Percentiles rank a stretch among this genome's conserved stretches.
Conservation (phyloP, 1,139 yeast genomes). For the Geotrichum cucujoidarum region DNA sequence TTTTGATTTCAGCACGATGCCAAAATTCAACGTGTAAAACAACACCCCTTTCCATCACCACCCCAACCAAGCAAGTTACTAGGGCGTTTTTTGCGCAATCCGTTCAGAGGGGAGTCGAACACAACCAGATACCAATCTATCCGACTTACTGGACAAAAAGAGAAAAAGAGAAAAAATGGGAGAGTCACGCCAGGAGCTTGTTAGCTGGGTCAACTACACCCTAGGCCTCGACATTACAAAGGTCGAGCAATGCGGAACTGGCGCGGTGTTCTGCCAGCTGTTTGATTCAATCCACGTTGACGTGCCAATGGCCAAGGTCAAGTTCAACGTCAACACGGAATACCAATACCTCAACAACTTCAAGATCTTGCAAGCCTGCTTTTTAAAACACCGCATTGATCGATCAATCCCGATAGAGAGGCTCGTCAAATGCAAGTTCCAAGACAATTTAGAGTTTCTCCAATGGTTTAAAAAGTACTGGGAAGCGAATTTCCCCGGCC, state of each 20-base stretch:
- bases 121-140: no score
- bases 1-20: not conserved
- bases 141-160: no score
- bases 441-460: slow-evolving; percentile 86
- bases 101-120: no score
- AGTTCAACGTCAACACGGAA: slow-evolving; percentile 63
- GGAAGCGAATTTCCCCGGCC: slow-evolving; percentile 64
- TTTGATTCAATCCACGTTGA: slow-evolving; percentile 81
- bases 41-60: not conserved
- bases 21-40: no score
- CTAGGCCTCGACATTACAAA: slow-evolving; percentile 62
- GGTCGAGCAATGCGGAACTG: slow-evolving; percentile 92
- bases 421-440: slow-evolving; percentile 80
- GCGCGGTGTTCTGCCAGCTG: slow-evolving; percentile 91
- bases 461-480: slow-evolving; percentile 89
- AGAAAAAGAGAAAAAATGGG: slow-evolving; percentile 42
- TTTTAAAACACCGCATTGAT: slow-evolving; percentile 64
- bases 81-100: no score
- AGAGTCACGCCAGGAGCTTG: slow-evolving; percentile 75
- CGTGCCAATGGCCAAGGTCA: slow-evolving; percentile 71
- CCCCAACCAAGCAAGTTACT: no score
- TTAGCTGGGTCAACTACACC: slow-evolving; percentile 78
- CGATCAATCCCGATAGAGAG: slow-evolving; percentile 76
- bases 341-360: slow-evolving; percentile 76
- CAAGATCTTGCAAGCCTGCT: slow-evolving; percentile 77